Conservation (phyloP, 2,329 filamentous ascomycete genomes). For the Cadophora luteo-olivacea region DNA sequence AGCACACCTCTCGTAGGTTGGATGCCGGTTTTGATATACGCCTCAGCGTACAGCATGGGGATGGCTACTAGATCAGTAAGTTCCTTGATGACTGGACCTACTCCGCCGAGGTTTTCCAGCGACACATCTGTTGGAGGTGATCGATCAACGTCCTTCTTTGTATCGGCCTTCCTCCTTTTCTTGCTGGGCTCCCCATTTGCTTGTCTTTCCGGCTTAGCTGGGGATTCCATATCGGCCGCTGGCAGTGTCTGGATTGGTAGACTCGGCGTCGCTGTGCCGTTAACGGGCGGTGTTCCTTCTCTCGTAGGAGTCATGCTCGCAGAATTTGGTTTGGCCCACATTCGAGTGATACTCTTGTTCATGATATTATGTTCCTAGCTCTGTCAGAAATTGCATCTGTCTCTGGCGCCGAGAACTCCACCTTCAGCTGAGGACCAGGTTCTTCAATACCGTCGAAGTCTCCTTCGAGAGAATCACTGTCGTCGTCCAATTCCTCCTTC, state of each 20-base stretch:
- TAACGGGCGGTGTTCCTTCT: constrained; percentile 32
- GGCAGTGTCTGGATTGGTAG: constrained; percentile 34
- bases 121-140: constrained; percentile 71
- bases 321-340: constrained; percentile 55
- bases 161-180: constrained; percentile 67
- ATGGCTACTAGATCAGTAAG: constrained; percentile 75
- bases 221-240: constrained; percentile 38
- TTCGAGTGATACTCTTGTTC: constrained; percentile 68
- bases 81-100: constrained; percentile 73
- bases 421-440: constrained; percentile 40
- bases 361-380: constrained; percentile 63
- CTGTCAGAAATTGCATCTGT: constrained; percentile 30
- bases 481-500: constrained; percentile 54
- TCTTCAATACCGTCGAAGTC: constrained; percentile 56
- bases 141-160: constrained; percentile 61
- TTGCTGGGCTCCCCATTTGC: constrained; percentile 69
- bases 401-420: constrained; percentile 24
- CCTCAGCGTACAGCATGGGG: constrained; percentile 72
- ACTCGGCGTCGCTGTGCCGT: constrained; percentile 30
- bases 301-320: constrained; percentile 32
- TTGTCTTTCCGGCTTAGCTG: constrained; percentile 55
- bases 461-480: constrained; percentile 55
- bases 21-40: constrained; percentile 69
- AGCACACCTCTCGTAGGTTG: constrained; percentile 77
- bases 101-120: constrained; percentile 76